phyloP scores from a whole-genome alignment of 805 yeast species.

The Sporopachydermia quercuum region DNA sequence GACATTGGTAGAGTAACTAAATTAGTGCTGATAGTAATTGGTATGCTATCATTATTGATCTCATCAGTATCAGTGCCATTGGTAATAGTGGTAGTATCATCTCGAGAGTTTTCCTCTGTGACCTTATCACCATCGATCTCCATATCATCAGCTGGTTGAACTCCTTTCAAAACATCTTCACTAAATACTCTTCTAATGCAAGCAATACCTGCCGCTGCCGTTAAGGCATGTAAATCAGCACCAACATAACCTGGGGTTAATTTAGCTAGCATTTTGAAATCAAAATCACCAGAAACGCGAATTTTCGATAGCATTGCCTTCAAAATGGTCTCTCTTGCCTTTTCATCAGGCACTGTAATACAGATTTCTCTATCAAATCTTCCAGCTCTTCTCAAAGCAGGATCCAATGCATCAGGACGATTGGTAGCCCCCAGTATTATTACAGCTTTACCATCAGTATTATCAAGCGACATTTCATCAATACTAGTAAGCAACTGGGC shows the following conservation, averaged over 20 bases:
- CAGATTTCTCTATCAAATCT: conserved; percentile 92
- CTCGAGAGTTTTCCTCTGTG: conserved; percentile 4
- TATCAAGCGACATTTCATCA: conserved; percentile 81
- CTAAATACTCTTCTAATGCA: conserved; percentile 87
- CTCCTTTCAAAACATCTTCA: conserved; percentile 4
- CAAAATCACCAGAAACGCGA: conserved; percentile 55
- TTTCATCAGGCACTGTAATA: conserved; percentile 86
- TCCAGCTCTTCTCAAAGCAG: conserved; percentile 93
- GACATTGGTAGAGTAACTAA: conserved; percentile 23
- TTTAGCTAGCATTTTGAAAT: conserved; percentile 64
- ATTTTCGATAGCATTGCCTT: conserved; percentile 55
- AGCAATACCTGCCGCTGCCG: conserved; percentile 87
- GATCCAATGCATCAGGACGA: conserved; percentile 87
- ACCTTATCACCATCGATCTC: conserved; percentile 21
- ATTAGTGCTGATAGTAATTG: conserved; percentile 11
- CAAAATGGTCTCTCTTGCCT: conserved; percentile 61
- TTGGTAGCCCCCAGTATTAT: conserved; percentile 93
- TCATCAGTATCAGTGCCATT: conserved; percentile 2
- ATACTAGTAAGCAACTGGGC: conserved; percentile 90
- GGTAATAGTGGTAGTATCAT: too few species aligned
- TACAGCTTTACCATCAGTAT: conserved; percentile 86
- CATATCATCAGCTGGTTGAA: conserved; percentile 7
- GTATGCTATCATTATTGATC: conserved; percentile 4
- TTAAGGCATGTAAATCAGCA: conserved; percentile 88
- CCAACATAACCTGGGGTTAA: conserved; percentile 97